A percentile compares a stretch with the other conserved stretches of the same genome.
Conservation (phyloP, 1,139 yeast species). For the Diutina sp. region DNA sequence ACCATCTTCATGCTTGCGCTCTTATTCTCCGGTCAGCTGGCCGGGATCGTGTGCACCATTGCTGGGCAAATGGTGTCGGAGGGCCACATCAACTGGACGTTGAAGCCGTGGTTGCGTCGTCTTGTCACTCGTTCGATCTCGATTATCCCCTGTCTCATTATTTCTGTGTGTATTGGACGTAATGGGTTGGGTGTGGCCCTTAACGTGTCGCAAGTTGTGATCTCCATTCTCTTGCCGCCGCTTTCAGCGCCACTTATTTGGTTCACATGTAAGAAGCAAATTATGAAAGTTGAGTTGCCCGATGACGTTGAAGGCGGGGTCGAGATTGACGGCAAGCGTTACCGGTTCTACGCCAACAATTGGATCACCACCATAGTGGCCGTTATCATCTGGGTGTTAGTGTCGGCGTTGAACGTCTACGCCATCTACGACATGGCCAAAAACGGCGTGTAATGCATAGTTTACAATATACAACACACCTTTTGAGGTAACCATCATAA, state of each 20-base stretch:
- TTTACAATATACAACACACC: neutral
- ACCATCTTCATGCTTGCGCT: conserved; percentile 2
- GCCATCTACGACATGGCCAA: conserved; percentile 52
- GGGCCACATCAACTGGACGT: conserved; percentile 1
- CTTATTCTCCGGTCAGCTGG: conserved; percentile 1
- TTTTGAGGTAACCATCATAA: too few species aligned
- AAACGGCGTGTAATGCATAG: conserved; percentile 18
- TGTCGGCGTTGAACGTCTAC: conserved; percentile 53
- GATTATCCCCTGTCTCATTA: neutral
- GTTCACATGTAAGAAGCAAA: neutral
- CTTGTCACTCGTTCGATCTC: neutral
- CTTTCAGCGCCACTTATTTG: neutral
- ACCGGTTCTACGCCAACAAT: conserved; percentile 43
- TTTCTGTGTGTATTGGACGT: neutral
- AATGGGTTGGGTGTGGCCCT: conserved; percentile 1
- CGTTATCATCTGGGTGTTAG: conserved; percentile 47
- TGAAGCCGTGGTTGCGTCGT: conserved; percentile 1
- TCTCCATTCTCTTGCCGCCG: neutral
- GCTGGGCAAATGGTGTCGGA: conserved; percentile 2
- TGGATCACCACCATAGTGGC: conserved; percentile 43
- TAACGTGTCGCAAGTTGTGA: conserved; percentile 1
- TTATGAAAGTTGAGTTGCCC: conserved; percentile 18
- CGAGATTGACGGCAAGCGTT: conserved; percentile 7
- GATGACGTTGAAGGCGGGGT: conserved; percentile 8
- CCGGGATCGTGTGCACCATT: conserved; percentile 1